Conservation (phyloP, 2,329 filamentous ascomycete genomes). For the Thielaviopsis ethacetica region DNA sequence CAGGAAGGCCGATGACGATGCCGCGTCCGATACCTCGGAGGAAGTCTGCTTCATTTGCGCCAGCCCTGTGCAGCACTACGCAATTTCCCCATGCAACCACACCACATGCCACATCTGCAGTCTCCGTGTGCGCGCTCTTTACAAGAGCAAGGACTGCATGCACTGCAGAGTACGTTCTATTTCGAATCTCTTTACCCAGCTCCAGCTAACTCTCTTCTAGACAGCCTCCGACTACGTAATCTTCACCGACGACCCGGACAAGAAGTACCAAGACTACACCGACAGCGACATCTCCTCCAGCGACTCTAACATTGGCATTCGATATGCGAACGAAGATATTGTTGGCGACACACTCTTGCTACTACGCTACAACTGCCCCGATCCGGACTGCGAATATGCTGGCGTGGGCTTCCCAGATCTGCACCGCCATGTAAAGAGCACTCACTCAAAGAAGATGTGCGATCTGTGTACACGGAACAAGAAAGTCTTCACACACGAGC, state of each 20-base stretch:
- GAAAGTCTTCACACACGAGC: slow-evolving; percentile 96
- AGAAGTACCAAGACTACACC: slow-evolving; percentile 72
- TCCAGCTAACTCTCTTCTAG: slow-evolving; percentile 19
- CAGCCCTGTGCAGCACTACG: slow-evolving; percentile 71
- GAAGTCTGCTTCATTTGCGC: slow-evolving; percentile 98
- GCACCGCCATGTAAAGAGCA: slow-evolving; percentile 61
- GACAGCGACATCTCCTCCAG: slow-evolving; percentile 55
- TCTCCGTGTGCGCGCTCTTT: slow-evolving; percentile 75
- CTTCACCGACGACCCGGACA: slow-evolving; percentile 73
- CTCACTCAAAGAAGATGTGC: slow-evolving; percentile 78
- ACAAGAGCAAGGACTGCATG: slow-evolving; percentile 93
- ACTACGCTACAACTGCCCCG: slow-evolving; percentile 88
- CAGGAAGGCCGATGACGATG: slow-evolving; percentile 3
- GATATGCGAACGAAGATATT: slow-evolving; percentile 77
- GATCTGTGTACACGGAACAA: slow-evolving; percentile 86
- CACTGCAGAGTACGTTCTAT: slow-evolving; percentile 72
- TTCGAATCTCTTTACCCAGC: background rate
- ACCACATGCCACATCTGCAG: slow-evolving; percentile 93
- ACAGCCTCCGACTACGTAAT: slow-evolving; percentile 67
- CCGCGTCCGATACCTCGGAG: slow-evolving; percentile 19
- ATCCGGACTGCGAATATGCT: slow-evolving; percentile 61
- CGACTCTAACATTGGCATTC: slow-evolving; percentile 79
- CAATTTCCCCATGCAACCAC: slow-evolving; percentile 89
- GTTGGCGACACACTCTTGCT: slow-evolving; percentile 80
- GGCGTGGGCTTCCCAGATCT: slow-evolving; percentile 48